Evolutionary conservation across 192 early-diverging fungal genomes (phyloP), one percentile per base, ranked within the genome.

Genomic region (Chytriomyces sp.): DNA sequence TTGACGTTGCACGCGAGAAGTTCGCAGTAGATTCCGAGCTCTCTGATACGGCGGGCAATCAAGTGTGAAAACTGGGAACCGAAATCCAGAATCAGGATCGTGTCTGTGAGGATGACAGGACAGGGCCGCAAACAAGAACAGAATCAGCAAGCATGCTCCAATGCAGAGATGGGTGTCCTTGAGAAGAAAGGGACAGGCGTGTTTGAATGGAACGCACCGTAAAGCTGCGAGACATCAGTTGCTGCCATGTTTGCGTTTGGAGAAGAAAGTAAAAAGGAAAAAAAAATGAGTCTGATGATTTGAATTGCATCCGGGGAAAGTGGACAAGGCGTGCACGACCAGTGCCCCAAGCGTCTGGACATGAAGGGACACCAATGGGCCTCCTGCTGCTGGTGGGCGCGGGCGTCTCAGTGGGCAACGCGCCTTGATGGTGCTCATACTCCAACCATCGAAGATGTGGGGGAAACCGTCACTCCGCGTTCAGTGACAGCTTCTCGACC

Each of bases 61-160:
- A 99, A 90, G 81, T 99, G 96, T 13, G 96, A 96, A 87, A 97
- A 97, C 86, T 99, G 97, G 45, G 95, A 97, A 77, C 97, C 97
- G 91, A 98, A 98, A 88, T 99, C 97, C 74, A 99, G 89, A 85
- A 99, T 99, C 75, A 99, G 91, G 85, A 99, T 91, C 74, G 96
- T 97, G 82, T 99, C 96, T 78, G 59, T 18, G 7, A 47, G 28
- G 16, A n/a, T 63, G 57, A 46, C 13, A 74, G 35, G 35, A 35
- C 35, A 35, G 35, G 35, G 0, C 35, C 35, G 35, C 35, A 4
- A 35, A 35, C 35, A 35, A 35, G 35, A 35, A 35, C 35, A 35
- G 35, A 35, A 35, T 35, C 35, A 35, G 35, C 35, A 35, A 35
- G 35, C 35, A 35, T 35, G 0, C 35, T 35, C 35, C 35, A 4